phyloP scores from a whole-genome alignment of 768 basidiomycete genomes.

The Suillus weaverae region DNA sequence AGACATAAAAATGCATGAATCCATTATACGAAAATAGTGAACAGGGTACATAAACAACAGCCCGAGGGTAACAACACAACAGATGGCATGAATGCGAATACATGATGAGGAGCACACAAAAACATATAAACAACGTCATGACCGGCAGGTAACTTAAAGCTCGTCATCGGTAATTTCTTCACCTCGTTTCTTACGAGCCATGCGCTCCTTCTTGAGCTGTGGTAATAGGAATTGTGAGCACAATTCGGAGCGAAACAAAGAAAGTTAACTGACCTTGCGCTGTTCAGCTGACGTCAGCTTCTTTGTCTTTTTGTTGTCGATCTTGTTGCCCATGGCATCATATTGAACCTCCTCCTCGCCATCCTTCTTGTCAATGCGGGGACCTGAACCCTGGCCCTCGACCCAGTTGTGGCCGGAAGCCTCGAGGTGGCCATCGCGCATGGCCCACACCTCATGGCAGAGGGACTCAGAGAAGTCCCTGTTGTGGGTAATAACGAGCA shows the following conservation, averaged over 20 bases:
- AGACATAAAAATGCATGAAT: conserved; percentile 11
- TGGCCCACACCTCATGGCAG: conserved; percentile 98
- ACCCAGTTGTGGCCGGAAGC: conserved; percentile 99
- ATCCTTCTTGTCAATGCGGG: conserved; percentile 92
- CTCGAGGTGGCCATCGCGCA: conserved; percentile 95
- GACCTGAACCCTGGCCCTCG: conserved; percentile 94
- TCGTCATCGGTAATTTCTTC: conserved; percentile 74
- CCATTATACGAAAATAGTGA: conserved; percentile 20
- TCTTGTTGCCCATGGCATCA: conserved; percentile 99
- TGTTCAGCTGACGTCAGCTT: conserved; percentile 81
- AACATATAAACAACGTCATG: conserved; percentile 7
- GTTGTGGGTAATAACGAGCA: conserved; percentile 97
- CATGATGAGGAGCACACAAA: conserved; percentile 9
- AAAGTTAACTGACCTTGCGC: conserved; percentile 58
- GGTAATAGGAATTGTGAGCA: conserved; percentile 14
- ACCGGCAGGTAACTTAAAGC: conserved; percentile 28
- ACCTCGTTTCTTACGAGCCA: conserved; percentile 85
- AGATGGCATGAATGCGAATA: conserved; percentile 9
- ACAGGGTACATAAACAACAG: conserved; percentile 23
- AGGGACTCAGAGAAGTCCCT: conserved; percentile 98
- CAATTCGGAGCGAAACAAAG: not conserved
- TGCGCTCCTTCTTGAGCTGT: conserved; percentile 89
- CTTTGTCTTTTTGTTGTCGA: conserved; percentile 81
- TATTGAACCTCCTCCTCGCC: conserved; percentile 90
- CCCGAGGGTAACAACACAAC: conserved; percentile 9